Evolutionary conservation across 306 rosid species (phyloP), one percentile per base, ranked within the genome.

Genomic region (Castanopsis chinensis): DNA sequence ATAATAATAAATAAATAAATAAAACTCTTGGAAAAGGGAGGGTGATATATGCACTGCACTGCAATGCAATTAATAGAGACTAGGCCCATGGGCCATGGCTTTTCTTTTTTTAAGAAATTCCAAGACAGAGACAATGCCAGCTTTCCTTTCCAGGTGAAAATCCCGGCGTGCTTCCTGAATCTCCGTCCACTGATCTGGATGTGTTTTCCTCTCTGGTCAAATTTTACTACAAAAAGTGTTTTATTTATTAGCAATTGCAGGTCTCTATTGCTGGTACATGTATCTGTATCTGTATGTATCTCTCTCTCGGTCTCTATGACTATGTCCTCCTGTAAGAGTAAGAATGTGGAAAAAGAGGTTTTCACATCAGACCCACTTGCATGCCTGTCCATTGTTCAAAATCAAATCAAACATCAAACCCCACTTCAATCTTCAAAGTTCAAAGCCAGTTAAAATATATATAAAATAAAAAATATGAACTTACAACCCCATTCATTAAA

Each of bases 281-380:
- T 37, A 37, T 37, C 45, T 33, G 37, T 33, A 33, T 33, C 37
- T 35, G 41, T 35, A 28, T 28, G 30, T 28, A 2, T 37, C 45
- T 37, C 10, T 2, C 11, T 8, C 27, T 25, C 27, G 1, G 27
- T 25, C 27, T 25, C 45, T 37, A 37, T 37, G 45, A 2, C 11
- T 7, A 37, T 7, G 45, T 37, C 11, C 45, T 37, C 45, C 45
- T 37, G 45, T 37, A 37, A 37, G 45, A 37, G 79, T 32, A 77
- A 41, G 57, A 11, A 25, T 65, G 28, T 76, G 43, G 76, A 45
- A 71, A 76, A 63, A 68, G 41, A 77, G 43, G 75, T 77, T 51
- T 84, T 81, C 70, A 57, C 45, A n/a, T 82, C 74, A 60, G 49
- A 61, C 68, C 81, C 79, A 84, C 69, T 76, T 77, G 88, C 86